Percentiles rank a stretch among this genome's conserved stretches.
phyloP scores from a whole-genome alignment of 805 yeast species.

The Wickerhamiella parazyma region DNA sequence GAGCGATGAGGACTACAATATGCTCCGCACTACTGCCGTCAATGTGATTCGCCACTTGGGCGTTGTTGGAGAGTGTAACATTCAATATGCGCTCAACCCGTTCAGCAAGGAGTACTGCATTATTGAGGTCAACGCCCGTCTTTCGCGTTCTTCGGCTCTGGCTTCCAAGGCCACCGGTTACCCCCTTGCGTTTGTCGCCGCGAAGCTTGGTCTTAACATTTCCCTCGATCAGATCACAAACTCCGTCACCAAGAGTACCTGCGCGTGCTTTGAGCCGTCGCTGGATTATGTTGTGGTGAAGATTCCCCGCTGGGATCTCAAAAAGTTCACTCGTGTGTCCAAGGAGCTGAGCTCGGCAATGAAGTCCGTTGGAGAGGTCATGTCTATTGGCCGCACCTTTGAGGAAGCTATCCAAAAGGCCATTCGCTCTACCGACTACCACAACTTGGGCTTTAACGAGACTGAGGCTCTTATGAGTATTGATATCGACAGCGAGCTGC shows the following conservation, averaged over 20 bases:
- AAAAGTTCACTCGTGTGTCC: constrained; percentile 87
- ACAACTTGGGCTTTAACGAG: constrained; percentile 79
- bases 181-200: constrained; percentile 96
- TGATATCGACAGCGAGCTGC: constrained; percentile 84
- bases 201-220: constrained; percentile 85
- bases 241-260: constrained; percentile 85
- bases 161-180: constrained; percentile 99
- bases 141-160: constrained; percentile 95
- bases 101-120: constrained; percentile 88
- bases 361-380: constrained; percentile 99
- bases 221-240: constrained; percentile 84
- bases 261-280: constrained; percentile 96
- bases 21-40: constrained; percentile 95
- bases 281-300: constrained; percentile 92
- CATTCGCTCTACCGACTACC: constrained; percentile 90
- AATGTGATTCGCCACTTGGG: constrained; percentile 94
- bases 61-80: constrained; percentile 98
- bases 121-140: constrained; percentile 94
- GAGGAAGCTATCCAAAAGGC: constrained; percentile 98
- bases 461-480: constrained; percentile 63
- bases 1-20: constrained; percentile 92
- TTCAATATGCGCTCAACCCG: constrained; percentile 93
- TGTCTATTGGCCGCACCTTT: constrained; percentile 94
- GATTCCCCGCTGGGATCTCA: constrained; percentile 98
- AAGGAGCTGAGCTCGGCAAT: constrained; percentile 77